Evolutionary conservation across 805 yeast species (phyloP).

Genomic region (Starmerella ratchasimensis): DNA sequence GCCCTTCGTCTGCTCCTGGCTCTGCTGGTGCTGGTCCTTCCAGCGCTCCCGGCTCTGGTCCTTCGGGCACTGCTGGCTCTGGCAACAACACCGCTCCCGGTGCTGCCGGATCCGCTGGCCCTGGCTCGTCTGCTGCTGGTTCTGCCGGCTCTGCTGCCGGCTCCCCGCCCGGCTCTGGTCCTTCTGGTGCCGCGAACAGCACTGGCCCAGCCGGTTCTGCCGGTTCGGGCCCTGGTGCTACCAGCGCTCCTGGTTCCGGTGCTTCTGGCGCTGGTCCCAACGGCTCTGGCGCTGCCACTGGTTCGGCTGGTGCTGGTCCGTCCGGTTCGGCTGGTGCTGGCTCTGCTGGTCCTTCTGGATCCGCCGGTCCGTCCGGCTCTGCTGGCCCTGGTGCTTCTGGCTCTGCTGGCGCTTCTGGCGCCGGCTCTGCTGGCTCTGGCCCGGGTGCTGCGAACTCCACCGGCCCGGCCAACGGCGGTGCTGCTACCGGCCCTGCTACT

Average conservation of each 20-base stretch:
- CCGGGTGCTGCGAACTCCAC: too few relatives aligned
- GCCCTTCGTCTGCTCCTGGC: background rate
- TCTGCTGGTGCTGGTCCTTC: too few relatives aligned
- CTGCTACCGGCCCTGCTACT: background rate
- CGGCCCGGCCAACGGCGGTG: too few relatives aligned
- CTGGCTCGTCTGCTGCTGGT: too few relatives aligned
- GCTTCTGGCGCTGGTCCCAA: background rate
- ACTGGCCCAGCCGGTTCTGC: background rate
- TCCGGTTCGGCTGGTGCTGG: background rate
- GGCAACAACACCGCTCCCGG: background rate
- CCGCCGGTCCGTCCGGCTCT: background rate
- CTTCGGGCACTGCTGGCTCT: background rate
- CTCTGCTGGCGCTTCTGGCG: too few relatives aligned
- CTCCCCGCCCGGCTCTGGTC: too few relatives aligned
- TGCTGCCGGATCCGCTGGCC: too few relatives aligned
- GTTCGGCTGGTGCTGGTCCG: background rate
- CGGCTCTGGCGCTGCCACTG: background rate
- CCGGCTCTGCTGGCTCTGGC: too few relatives aligned
- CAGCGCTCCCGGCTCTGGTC: background rate
- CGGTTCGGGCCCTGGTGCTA: background rate
- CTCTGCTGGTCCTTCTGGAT: too few relatives aligned
- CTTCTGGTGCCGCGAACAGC: background rate
- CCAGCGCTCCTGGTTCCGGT: background rate
- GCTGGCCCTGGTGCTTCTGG: too few relatives aligned
- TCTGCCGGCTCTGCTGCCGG: too few relatives aligned